Percentiles rank a stretch among this genome's conserved stretches.
These are phyloP conservation scores for Asterophora parasitica DNA, from an alignment of 768 basidiomycete genomes.

Conservation along the genomic window DNA sequence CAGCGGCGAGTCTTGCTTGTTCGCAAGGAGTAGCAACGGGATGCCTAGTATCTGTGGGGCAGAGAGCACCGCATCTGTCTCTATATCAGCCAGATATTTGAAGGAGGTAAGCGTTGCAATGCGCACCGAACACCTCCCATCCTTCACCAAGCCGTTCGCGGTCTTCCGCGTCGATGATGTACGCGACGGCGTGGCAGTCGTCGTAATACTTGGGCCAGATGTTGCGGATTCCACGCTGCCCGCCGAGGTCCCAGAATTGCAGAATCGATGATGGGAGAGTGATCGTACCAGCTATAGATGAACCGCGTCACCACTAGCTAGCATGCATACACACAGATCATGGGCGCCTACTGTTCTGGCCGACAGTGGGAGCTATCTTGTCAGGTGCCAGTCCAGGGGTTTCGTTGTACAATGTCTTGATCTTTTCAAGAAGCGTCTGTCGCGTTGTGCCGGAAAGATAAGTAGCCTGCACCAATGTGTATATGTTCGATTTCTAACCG, in stretches of 20 bases:
- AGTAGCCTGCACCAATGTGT: background rate
- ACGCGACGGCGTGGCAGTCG: slow-evolving; percentile 95
- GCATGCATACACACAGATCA: background rate
- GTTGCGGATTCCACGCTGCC: slow-evolving; percentile 87
- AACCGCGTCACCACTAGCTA: background rate
- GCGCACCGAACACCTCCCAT: slow-evolving; percentile 95
- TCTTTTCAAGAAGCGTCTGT: slow-evolving; percentile 86
- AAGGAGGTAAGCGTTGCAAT: background rate
- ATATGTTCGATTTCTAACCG: slow-evolving; percentile 39
- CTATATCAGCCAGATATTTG: slow-evolving; percentile 12
- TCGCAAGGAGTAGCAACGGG: slow-evolving; percentile 88
- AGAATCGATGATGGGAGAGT: slow-evolving; percentile 89
- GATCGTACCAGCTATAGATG: slow-evolving; percentile 77
- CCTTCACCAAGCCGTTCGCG: slow-evolving; percentile 85
- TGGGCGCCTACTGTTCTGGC: slow-evolving; percentile 82
- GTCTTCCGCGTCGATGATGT: slow-evolving; percentile 92
- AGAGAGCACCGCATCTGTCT: slow-evolving; percentile 75
- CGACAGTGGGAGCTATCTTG: slow-evolving; percentile 94
- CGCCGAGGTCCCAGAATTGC: slow-evolving; percentile 96
- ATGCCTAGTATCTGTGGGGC: slow-evolving; percentile 87
- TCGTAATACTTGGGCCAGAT: slow-evolving; percentile 96
- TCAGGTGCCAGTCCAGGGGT: slow-evolving; percentile 84
- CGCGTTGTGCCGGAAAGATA: slow-evolving; percentile 3
- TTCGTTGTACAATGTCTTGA: slow-evolving; percentile 89
- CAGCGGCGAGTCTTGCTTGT: slow-evolving; percentile 86